Conservation (phyloP, 2,329 filamentous ascomycete genomes). For the Penicillium decumbens region DNA sequence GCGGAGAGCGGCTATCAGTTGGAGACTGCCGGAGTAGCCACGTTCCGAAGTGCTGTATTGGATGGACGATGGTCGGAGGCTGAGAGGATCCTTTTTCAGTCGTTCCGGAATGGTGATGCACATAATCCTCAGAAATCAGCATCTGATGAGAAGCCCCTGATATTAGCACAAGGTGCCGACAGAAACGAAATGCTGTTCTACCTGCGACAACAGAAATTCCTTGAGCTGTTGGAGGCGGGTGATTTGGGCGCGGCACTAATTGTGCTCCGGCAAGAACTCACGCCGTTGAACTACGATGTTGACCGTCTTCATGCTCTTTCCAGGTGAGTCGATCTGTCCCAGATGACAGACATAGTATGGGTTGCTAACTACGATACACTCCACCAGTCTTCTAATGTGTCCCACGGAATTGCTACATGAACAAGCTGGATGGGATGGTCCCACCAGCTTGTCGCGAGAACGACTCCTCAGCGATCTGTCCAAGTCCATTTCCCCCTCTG, state of each 20-base stretch:
- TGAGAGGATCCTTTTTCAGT: conserved; percentile 69
- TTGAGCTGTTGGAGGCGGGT: conserved; percentile 76
- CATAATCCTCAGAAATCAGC: conserved; percentile 23
- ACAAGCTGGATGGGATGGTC: conserved; percentile 81
- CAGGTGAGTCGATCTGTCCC: conserved; percentile 46
- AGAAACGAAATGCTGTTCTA: conserved; percentile 77
- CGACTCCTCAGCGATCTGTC: conserved; percentile 67
- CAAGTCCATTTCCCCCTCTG: conserved; percentile 89
- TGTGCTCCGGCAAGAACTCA: conserved; percentile 83
- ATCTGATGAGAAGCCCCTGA: conserved; percentile 53
- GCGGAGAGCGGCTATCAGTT: conserved; percentile 81
- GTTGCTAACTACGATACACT: not conserved
- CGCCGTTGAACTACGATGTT: conserved; percentile 75
- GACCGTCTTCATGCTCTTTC: conserved; percentile 76
- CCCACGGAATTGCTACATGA: conserved; percentile 68
- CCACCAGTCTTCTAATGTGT: conserved; percentile 76
- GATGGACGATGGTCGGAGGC: conserved; percentile 77
- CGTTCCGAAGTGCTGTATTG: conserved; percentile 75
- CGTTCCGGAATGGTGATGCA: conserved; percentile 43
- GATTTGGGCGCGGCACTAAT: conserved; percentile 69
- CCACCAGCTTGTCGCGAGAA: conserved; percentile 67
- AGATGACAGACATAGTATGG: not conserved
- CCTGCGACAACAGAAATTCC: conserved; percentile 87
- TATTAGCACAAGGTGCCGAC: conserved; percentile 71
- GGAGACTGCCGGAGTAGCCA: conserved; percentile 79